Percentiles rank a stretch among this genome's conserved stretches.
Evolutionary conservation across 257 asterid genomes (phyloP).

Genomic region (Capsicum rhomboideum): DNA sequence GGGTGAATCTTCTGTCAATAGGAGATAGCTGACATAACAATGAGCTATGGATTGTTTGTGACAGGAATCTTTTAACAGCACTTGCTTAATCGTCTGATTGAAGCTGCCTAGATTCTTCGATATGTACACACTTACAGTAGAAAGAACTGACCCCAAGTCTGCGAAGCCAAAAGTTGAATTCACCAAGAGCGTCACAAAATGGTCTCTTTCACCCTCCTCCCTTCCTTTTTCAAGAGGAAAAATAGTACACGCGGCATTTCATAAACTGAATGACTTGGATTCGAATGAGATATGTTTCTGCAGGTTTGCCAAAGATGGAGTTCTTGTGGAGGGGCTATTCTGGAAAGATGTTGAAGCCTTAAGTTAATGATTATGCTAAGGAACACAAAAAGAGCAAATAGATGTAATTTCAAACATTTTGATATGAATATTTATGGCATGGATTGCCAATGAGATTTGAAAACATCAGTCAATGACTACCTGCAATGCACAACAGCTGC

Average conservation of each 20-base stretch:
- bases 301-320: slow-evolving; percentile 98
- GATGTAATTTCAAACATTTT: not conserved
- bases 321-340: slow-evolving; percentile 84
- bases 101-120: slow-evolving; percentile 96
- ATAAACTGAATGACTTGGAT: not conserved
- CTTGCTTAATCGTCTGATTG: slow-evolving; percentile 74
- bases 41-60: not conserved
- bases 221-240: no score
- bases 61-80: slow-evolving; percentile 70
- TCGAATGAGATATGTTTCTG: not conserved
- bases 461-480: not conserved
- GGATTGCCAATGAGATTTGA: not conserved
- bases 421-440: no score
- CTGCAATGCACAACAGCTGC: no score
- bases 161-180: slow-evolving; percentile 77
- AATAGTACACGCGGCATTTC: no score
- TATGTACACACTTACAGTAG: slow-evolving; percentile 66
- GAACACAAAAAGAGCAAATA: slow-evolving; percentile 82
- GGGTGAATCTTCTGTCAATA: no score
- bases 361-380: slow-evolving; percentile 47
- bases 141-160: slow-evolving; percentile 86
- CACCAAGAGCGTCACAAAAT: slow-evolving; percentile 81
- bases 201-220: slow-evolving; percentile 43
- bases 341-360: slow-evolving; percentile 85
- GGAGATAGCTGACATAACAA: no score